phyloP scores from a whole-genome alignment of 176 grass and related monocot genomes.

The Metroxylon sagu region DNA sequence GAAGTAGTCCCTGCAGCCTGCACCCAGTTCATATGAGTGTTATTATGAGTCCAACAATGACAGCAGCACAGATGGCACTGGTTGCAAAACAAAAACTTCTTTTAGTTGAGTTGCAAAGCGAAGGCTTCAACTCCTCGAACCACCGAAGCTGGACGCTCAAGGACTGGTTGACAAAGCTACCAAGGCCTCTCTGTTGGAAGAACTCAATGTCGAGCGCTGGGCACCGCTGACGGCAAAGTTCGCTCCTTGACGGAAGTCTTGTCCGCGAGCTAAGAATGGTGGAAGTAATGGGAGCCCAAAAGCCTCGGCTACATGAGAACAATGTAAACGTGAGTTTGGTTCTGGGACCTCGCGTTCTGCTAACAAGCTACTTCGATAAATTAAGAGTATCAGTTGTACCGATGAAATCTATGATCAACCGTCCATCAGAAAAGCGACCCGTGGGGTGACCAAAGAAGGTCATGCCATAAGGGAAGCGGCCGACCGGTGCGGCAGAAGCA shows the following conservation, averaged over 20 bases:
- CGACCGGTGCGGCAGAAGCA: background rate
- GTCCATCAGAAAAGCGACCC: constrained; percentile 77
- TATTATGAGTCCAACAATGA: background rate
- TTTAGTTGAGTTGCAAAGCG: constrained; percentile 50
- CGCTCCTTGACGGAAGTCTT: constrained; percentile 46
- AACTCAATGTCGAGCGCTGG: constrained; percentile 61
- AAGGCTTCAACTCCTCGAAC: constrained; percentile 72
- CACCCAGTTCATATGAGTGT: background rate
- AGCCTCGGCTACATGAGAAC: constrained; percentile 44
- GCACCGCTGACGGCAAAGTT: constrained; percentile 84
- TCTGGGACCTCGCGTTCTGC: no score
- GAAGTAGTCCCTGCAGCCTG: constrained; percentile 18
- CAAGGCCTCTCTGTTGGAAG: constrained; percentile 52
- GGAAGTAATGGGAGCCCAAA: constrained; percentile 67
- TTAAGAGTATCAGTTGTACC: constrained; percentile 19
- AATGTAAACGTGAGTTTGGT: background rate
- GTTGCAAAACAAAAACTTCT: constrained; percentile 10
- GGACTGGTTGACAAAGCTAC: constrained; percentile 43
- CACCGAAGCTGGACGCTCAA: constrained; percentile 58
- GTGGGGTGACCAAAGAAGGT: constrained; percentile 78
- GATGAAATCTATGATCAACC: constrained; percentile 77
- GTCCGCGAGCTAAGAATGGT: constrained; percentile 40
- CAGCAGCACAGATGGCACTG: background rate
- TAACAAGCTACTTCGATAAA: no score
- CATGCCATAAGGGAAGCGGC: constrained; percentile 65